These are phyloP conservation scores for Daedaleopsis nitida DNA, from an alignment of 768 basidiomycete genomes.

Conservation along the genomic window DNA sequence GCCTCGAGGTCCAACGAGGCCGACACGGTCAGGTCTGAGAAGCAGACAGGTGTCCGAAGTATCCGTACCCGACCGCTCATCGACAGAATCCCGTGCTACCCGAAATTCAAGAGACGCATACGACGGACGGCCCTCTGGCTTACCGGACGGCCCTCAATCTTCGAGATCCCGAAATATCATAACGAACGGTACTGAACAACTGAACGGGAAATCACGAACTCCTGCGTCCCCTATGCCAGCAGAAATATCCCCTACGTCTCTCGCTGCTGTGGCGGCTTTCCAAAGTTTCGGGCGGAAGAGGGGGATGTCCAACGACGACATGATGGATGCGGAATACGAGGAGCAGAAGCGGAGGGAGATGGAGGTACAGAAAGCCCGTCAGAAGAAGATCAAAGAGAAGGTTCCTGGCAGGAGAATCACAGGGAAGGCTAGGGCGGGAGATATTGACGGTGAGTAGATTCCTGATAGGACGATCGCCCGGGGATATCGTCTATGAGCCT, in stretches of 20 bases:
- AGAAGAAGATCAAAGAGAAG: constrained; percentile 69
- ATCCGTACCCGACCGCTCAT: constrained; percentile 51
- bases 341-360: constrained; percentile 60
- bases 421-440: constrained; percentile 65
- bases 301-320: constrained; percentile 53
- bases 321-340: constrained; percentile 57
- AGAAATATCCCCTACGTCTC: constrained; percentile 29
- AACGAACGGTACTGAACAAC: constrained; percentile 5
- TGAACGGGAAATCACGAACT: constrained; percentile 15
- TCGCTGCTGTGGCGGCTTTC: constrained; percentile 70
- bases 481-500: not conserved
- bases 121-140: constrained; percentile 46
- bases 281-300: constrained; percentile 59
- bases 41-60: constrained; percentile 54
- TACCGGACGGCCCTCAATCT: constrained; percentile 15
- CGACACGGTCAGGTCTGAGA: constrained; percentile 68
- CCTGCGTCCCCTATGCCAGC: constrained; percentile 1
- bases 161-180: constrained; percentile 5
- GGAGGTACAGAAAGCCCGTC: constrained; percentile 64
- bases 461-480: not conserved
- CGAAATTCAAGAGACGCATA: constrained; percentile 29
- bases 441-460: constrained; percentile 75
- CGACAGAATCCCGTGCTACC: constrained; percentile 42
- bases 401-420: constrained; percentile 57
- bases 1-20: constrained; percentile 55